Base-by-base conservation (phyloP, 768 basidiomycete genomes). In the Mrakia blollopis region DNA sequence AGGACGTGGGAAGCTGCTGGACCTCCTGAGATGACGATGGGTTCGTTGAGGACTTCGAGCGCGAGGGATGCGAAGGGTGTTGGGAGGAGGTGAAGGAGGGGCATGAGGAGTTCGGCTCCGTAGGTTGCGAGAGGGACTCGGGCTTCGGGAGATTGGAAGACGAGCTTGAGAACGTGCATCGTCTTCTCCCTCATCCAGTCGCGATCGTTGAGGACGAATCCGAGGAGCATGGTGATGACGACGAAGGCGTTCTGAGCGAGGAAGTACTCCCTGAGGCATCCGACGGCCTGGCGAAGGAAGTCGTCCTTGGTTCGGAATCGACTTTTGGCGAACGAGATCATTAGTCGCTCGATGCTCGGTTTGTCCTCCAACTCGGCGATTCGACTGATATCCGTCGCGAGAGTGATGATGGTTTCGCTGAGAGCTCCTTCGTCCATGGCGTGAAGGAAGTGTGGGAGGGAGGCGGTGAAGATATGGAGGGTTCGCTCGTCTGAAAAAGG, bases 301-400 rank as follows among this genome's bases (percentile, higher is more conserved):
- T 97, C 94, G 72, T 98, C 94, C 81, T 90, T 90, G 2, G 93
- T 93, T 68, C 94, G 87, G 86, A 98, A 97, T 71, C 92, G 90
- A 30, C 87, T 86, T 83, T 92, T 92, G 74, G 91, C 89, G 80
- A 95, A 95, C 4, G 92, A 94, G 6, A 87, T 90, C 91, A 96
- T 92, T 81, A 98, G 91, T 68, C 92, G 90, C 73, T 89, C 87
- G 80, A 97, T 92, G 80, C 90, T 91, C n/a, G 88, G 87, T 39
- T 89, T 87, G 37, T 89, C 89, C 79, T 93, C 91, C 68, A 85
- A 83, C 57, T 88, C 88, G 3, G 95, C 94, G 25, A 97, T 86
- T 16, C 81, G 83, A 39, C 89, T 88, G 50, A 98, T 88, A 79
- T 91, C 88, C 72, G 88, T 86, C 1, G 93, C 91, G 81, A 95